Evolutionary conservation across 164 flowering plant species (phyloP).

Genomic region (Taxillus chinensis): DNA sequence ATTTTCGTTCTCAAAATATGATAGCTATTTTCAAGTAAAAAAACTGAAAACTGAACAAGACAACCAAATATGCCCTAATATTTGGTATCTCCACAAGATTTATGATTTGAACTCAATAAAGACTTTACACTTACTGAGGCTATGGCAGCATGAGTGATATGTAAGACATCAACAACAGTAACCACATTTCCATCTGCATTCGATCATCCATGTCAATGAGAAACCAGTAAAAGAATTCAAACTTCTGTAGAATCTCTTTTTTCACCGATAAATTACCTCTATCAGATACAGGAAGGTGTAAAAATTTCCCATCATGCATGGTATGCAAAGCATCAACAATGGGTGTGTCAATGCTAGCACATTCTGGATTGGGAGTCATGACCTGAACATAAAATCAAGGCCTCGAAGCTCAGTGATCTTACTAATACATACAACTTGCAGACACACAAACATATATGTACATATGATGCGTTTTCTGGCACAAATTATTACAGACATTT

Average conservation of each 20-base stretch:
- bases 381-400: slow-evolving; percentile 39
- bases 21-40: too few relatives aligned
- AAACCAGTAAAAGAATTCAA: not conserved
- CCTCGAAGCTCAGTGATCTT: not conserved
- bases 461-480: too few relatives aligned
- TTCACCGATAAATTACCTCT: slow-evolving; percentile 37
- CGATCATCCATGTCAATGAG: slow-evolving; percentile 9
- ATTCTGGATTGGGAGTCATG: slow-evolving; percentile 99
- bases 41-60: too few relatives aligned
- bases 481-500: not conserved
- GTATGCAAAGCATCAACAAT: slow-evolving; percentile 95
- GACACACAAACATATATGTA: too few relatives aligned
- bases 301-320: slow-evolving; percentile 97
- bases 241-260: not conserved
- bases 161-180: slow-evolving; percentile 85
- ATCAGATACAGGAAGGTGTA: slow-evolving; percentile 93
- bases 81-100: too few relatives aligned
- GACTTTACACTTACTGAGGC: slow-evolving; percentile 69
- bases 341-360: slow-evolving; percentile 89
- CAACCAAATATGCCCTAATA: too few relatives aligned
- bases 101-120: too few relatives aligned
- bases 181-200: slow-evolving; percentile 65
- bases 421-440: too few relatives aligned
- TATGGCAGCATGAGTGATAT: slow-evolving; percentile 88
- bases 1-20: too few relatives aligned